Evolutionary conservation across 768 basidiomycete genomes (phyloP).

Genomic region (Gyrodon lividus): DNA sequence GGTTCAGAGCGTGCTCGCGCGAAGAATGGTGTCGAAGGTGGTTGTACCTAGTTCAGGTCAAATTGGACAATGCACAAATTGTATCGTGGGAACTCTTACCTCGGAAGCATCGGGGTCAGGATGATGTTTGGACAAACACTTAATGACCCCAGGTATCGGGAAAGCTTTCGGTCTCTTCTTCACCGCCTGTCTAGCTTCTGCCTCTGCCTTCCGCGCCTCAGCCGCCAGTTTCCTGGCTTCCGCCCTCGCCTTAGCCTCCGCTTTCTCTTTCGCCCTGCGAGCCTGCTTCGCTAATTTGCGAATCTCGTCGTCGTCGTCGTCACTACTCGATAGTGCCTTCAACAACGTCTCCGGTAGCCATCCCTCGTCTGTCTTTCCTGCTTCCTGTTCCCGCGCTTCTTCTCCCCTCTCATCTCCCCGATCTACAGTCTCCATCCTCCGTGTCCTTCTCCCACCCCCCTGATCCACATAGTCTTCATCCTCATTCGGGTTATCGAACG

Average conservation of each 20-base stretch:
- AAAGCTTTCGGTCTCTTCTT: conserved; percentile 26
- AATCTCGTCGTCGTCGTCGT: conserved; percentile 40
- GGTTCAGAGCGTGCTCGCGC: conserved; percentile 14
- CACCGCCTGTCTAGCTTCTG: conserved; percentile 12
- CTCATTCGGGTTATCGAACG: conserved; percentile 19
- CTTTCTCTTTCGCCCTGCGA: conserved; percentile 30
- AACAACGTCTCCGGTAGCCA: conserved; percentile 41
- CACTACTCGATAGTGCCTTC: conserved; percentile 39
- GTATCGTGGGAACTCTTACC: conserved; percentile 13
- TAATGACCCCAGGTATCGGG: conserved; percentile 15
- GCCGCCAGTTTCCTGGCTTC: conserved; percentile 16
- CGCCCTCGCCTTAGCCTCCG: conserved; percentile 16
- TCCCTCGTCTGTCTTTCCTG: conserved; percentile 4
- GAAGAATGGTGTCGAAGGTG: conserved; percentile 2
- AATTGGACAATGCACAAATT: background rate
- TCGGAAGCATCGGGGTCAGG: background rate
- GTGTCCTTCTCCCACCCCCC: conserved; percentile 12
- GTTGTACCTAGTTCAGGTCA: conserved; percentile 6
- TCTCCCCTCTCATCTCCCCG: background rate
- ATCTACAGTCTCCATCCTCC: conserved; percentile 1
- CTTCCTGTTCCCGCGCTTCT: background rate
- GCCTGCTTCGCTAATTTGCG: conserved; percentile 33
- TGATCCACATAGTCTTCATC: conserved; percentile 28
- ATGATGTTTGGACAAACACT: background rate
- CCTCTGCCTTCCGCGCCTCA: conserved; percentile 13